phyloP scores from a whole-genome alignment of 306 rosid genomes.

The Acacia confusa region DNA sequence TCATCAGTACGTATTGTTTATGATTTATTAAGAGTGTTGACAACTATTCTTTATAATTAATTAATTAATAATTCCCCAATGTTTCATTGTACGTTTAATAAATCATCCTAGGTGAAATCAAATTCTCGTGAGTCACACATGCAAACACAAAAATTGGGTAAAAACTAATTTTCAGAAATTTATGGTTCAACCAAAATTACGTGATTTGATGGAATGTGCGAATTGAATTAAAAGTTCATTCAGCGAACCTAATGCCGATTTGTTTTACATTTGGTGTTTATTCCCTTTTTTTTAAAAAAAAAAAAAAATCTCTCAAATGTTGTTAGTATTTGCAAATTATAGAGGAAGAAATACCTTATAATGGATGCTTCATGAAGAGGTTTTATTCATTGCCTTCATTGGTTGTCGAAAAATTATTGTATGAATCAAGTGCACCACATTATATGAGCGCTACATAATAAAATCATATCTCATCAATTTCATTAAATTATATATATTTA shows the following conservation, averaged over 20 bases:
- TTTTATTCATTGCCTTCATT: background rate
- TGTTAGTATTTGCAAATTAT: background rate
- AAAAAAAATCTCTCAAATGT: background rate
- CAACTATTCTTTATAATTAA: background rate
- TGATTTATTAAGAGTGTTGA: background rate
- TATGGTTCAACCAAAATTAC: background rate
- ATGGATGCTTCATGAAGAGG: background rate
- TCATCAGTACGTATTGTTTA: background rate
- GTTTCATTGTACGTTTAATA: background rate
- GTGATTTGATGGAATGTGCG: slow-evolving; percentile 7
- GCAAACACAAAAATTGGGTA: background rate
- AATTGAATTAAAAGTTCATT: background rate
- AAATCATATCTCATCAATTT: no score
- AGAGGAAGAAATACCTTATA: background rate
- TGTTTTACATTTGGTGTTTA: background rate
- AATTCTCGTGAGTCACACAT: slow-evolving; percentile 1
- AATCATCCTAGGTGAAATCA: background rate
- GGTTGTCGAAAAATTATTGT: background rate
- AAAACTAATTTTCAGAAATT: slow-evolving; percentile 5
- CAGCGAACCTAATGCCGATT: background rate
- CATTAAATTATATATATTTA: no score
- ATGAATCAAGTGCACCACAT: no score
- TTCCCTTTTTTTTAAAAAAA: background rate
- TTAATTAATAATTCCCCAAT: background rate
- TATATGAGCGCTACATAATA: no score